A percentile compares a stretch with the other conserved stretches of the same genome.
Evolutionary conservation across 768 basidiomycete species (phyloP).

Genomic region (Tulasnella calospora): DNA sequence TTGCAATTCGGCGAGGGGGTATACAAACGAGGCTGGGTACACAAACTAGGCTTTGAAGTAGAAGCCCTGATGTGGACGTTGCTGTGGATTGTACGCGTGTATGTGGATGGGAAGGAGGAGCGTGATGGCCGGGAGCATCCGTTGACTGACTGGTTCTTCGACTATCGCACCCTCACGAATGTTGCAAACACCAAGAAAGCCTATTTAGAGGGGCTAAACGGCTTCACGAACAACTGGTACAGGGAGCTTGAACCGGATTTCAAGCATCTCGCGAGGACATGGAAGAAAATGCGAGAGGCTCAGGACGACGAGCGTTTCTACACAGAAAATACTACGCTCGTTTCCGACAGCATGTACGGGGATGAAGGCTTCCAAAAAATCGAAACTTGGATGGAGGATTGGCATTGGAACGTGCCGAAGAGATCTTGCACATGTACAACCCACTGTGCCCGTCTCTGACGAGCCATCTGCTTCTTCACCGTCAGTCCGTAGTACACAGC

Average conservation of each 20-base stretch:
- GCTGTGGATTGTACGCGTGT: not conserved
- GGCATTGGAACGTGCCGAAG: not conserved
- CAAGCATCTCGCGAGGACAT: not conserved
- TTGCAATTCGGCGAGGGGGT: not conserved
- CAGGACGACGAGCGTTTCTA: not conserved
- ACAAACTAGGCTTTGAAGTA: not conserved
- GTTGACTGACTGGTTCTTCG: not conserved
- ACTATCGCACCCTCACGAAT: not conserved
- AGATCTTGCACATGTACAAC: not conserved
- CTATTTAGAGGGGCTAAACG: not conserved
- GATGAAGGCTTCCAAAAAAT: not conserved
- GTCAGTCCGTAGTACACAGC: not conserved
- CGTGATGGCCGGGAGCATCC: not conserved
- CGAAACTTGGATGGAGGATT: not conserved
- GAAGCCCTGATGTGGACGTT: not conserved
- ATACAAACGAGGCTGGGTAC: too few relatives aligned
- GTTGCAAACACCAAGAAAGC: not conserved
- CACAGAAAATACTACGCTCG: not conserved
- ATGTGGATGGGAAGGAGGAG: not conserved
- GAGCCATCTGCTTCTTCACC: not conserved
- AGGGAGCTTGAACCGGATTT: not conserved
- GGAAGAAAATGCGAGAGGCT: not conserved
- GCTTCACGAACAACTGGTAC: not conserved
- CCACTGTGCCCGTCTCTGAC: not conserved
- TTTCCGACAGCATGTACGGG: not conserved